Evolutionary conservation across 2,329 filamentous ascomycete species (phyloP).

Genomic region (Aspergillus texensis): DNA sequence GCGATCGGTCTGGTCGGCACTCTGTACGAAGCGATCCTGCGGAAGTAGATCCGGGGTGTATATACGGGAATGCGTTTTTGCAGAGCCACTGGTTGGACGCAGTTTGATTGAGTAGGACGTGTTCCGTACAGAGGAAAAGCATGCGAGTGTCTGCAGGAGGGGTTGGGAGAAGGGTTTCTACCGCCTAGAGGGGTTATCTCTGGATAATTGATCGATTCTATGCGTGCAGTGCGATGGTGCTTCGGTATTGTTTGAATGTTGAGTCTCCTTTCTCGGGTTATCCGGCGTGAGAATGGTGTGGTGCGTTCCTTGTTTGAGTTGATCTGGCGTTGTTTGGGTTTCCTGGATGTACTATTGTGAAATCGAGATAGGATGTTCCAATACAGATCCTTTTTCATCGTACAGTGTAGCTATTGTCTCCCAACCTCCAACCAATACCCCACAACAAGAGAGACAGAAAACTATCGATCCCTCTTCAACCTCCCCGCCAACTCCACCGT

Average conservation of each 20-base stretch:
- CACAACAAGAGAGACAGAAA: background rate
- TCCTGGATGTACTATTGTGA: conserved; percentile 7
- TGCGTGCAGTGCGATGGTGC: background rate
- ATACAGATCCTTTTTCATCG: background rate
- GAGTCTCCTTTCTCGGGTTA: background rate
- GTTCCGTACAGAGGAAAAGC: background rate
- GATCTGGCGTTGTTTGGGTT: background rate
- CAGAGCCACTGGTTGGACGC: background rate
- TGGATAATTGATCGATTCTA: background rate
- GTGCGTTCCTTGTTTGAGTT: background rate
- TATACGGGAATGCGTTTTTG: background rate
- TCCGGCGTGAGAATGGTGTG: background rate
- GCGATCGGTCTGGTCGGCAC: conserved; percentile 46
- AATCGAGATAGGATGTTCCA: background rate
- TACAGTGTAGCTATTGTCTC: background rate
- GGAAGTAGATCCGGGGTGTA: conserved; percentile 32
- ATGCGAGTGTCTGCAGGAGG: background rate
- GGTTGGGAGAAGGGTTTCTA: background rate
- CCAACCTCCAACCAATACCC: background rate
- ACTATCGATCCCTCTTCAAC: conserved; percentile 33
- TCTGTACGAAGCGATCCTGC: conserved; percentile 51
- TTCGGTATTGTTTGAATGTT: background rate
- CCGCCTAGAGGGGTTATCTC: background rate
- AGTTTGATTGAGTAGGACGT: background rate
- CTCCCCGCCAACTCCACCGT: conserved; percentile 65